Percentiles rank a stretch among this genome's conserved stretches.
phyloP scores from a whole-genome alignment of 495 filamentous ascomycete species.

The Aspergillus olivimuriae region DNA sequence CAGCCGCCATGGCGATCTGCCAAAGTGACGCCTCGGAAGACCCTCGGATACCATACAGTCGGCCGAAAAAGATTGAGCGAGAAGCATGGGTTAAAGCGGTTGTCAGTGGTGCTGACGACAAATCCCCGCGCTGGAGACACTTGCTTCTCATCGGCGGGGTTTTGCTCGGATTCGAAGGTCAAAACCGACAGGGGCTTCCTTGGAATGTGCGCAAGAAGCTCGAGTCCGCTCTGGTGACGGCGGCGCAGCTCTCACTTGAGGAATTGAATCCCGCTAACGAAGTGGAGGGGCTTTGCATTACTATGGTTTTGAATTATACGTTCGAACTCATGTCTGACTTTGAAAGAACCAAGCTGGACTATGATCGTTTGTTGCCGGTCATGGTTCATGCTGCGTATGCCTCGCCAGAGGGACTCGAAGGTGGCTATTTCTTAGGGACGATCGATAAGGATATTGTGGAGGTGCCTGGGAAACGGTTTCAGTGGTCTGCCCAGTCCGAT shows the following conservation, averaged over 20 bases:
- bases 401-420: constrained; percentile 69
- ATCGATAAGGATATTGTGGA: constrained; percentile 71
- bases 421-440: constrained; percentile 72
- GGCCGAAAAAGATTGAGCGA: constrained; percentile 43
- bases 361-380: constrained; percentile 68
- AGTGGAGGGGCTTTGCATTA: constrained; percentile 55
- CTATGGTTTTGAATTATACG: constrained; percentile 69
- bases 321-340: constrained; percentile 66
- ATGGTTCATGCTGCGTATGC: constrained; percentile 61
- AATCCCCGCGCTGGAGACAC: constrained; percentile 84
- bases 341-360: constrained; percentile 55
- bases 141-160: constrained; percentile 73
- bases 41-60: constrained; percentile 30
- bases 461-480: constrained; percentile 55
- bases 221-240: constrained; percentile 70
- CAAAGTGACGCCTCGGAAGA: constrained; percentile 45
- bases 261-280: constrained; percentile 43
- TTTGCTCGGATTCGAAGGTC: constrained; percentile 71
- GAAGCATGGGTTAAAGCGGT: constrained; percentile 84
- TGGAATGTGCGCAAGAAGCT: constrained; percentile 60
- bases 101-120: constrained; percentile 75
- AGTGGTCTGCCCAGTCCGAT: constrained; percentile 59
- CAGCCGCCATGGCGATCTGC: constrained; percentile 62
- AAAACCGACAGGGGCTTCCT: constrained; percentile 57
- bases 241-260: constrained; percentile 69